Conservation (phyloP, 129 eudicot species). For the Silybum marianum region DNA sequence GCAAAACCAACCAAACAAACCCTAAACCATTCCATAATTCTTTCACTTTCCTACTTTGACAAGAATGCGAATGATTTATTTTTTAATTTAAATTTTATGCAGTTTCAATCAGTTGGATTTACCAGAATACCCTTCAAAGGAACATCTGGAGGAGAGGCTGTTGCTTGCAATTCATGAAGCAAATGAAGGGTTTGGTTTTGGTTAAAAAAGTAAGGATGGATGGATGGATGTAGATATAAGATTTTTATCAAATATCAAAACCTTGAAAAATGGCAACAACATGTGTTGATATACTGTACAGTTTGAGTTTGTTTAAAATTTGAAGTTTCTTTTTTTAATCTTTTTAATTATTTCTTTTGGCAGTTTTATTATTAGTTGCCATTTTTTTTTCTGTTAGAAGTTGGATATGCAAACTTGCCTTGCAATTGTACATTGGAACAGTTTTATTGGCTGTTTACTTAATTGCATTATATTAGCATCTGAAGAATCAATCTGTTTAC, state of each 20-base stretch:
- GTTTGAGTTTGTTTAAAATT: conserved; percentile 34
- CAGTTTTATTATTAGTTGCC: conserved; percentile 31
- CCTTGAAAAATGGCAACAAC: conserved; percentile 25
- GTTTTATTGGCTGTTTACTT: conserved; percentile 20
- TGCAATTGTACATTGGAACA: conserved; percentile 39
- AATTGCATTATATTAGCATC: conserved; percentile 21
- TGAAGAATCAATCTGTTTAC: neutral
- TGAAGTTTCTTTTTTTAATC: neutral
- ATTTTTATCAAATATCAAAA: conserved; percentile 22
- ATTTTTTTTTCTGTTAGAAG: conserved; percentile 19
- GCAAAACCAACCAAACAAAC: no score
- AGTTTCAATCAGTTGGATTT: conserved; percentile 97
- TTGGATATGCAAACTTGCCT: conserved; percentile 9
- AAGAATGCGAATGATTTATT: neutral
- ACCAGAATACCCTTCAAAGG: conserved; percentile 92
- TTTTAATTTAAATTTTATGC: conserved; percentile 27
- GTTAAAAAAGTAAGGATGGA: conserved; percentile 36
- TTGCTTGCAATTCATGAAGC: conserved; percentile 97
- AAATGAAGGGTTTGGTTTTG: conserved; percentile 97
- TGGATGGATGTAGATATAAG: conserved; percentile 54
- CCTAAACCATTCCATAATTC: no score
- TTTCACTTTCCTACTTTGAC: no score
- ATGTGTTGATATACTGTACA: conserved; percentile 53
- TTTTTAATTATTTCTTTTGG: conserved; percentile 12
- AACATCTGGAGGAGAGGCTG: conserved; percentile 84